phyloP scores from a whole-genome alignment of 306 rosid genomes.

The Cicer pinnatifidum region DNA sequence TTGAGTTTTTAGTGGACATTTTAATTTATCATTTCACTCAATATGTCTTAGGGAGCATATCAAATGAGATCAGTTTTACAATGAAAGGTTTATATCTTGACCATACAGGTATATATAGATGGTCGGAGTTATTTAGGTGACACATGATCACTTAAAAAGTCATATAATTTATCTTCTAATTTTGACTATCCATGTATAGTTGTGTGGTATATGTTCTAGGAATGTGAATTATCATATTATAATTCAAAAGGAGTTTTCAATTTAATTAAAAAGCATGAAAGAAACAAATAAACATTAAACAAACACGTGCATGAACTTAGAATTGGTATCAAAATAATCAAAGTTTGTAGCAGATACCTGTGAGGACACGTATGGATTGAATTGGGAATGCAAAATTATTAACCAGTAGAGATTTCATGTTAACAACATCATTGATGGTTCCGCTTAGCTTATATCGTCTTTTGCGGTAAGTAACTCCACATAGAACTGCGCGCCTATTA shows the following conservation, averaged over 20 bases:
- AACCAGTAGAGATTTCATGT: constrained; percentile 57
- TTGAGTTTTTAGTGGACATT: no score
- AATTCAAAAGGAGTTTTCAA: not conserved
- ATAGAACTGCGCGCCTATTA: constrained; percentile 69
- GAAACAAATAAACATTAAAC: not conserved
- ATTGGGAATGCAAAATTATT: constrained; percentile 43
- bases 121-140: no score
- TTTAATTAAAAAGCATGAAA: not conserved
- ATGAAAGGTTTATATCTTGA: no score
- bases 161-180: no score
- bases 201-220: not conserved
- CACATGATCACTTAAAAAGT: no score
- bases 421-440: constrained; percentile 60
- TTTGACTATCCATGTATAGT: no score
- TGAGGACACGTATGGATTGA: constrained; percentile 57
- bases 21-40: no score
- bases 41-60: no score
- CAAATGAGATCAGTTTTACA: no score
- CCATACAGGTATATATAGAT: no score
- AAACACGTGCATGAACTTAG: no score
- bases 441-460: constrained; percentile 61
- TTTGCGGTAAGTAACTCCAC: constrained; percentile 62
- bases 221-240: not conserved
- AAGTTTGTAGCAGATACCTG: constrained; percentile 55
- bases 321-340: no score